Percentiles rank a stretch among this genome's conserved stretches.
phyloP scores from a whole-genome alignment of 192 early-diverging fungal species.

The Chytriomyces sp. region DNA sequence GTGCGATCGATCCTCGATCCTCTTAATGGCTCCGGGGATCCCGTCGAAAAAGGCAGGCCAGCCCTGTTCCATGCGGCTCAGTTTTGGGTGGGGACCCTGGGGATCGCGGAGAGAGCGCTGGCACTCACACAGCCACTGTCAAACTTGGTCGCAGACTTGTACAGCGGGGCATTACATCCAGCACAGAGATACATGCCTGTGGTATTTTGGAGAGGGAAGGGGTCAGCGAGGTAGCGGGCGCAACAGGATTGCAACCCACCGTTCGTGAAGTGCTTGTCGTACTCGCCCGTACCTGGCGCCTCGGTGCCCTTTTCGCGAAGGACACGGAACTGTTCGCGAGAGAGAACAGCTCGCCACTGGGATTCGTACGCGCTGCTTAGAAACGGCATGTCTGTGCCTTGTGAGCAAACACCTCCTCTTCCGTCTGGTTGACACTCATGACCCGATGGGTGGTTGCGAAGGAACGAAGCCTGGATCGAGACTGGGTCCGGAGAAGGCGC shows the following conservation, averaged over 20 bases:
- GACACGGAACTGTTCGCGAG: constrained; percentile 83
- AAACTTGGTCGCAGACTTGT: constrained; percentile 89
- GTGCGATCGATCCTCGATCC: constrained; percentile 65
- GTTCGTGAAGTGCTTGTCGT: constrained; percentile 68
- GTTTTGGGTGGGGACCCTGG: neutral
- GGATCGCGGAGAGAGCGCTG: no score
- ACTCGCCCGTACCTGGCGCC: constrained; percentile 78
- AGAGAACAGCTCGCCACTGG: constrained; percentile 84
- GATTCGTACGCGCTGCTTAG: neutral
- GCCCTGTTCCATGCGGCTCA: constrained; percentile 47
- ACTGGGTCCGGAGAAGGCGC: neutral
- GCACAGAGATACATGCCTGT: constrained; percentile 83
- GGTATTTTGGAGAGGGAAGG: constrained; percentile 29
- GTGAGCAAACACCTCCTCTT: constrained; percentile 28
- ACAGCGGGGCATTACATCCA: constrained; percentile 83
- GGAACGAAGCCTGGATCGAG: neutral
- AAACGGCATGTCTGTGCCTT: neutral
- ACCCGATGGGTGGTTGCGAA: neutral
- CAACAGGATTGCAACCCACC: no score
- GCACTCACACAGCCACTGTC: constrained; percentile 68
- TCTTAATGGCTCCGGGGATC: constrained; percentile 68
- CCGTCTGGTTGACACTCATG: constrained; percentile 10
- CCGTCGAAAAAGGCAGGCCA: constrained; percentile 93
- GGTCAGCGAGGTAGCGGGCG: no score
- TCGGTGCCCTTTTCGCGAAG: constrained; percentile 91